Evolutionary conservation across 768 basidiomycete genomes (phyloP).

Genomic region (Leccinum rimulosum): DNA sequence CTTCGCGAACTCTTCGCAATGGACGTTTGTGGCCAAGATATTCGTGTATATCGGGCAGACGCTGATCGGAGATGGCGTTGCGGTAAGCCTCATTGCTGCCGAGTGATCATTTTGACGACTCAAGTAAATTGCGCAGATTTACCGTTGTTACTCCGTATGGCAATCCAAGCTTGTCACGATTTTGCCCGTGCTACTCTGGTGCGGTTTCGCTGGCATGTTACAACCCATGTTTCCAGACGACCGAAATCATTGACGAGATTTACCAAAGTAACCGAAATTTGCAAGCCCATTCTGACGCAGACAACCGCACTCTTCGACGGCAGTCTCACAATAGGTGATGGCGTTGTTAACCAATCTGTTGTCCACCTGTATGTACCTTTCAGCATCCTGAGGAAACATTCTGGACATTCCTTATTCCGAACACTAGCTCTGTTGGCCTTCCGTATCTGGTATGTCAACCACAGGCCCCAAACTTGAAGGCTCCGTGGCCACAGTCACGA

Average conservation of each 20-base stretch:
- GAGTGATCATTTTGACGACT: not conserved
- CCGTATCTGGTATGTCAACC: not conserved
- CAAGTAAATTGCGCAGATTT: not conserved
- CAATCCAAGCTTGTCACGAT: not conserved
- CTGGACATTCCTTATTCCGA: not conserved
- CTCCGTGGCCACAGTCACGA: not conserved
- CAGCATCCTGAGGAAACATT: not conserved
- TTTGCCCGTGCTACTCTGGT: not conserved
- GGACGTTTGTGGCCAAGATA: not conserved
- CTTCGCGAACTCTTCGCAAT: not conserved
- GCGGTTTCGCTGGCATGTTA: not conserved
- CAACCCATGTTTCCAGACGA: not conserved
- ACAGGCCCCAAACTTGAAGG: not conserved
- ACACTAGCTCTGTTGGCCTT: not conserved
- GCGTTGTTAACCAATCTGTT: conserved; percentile 1
- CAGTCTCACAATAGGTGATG: not conserved
- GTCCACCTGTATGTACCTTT: not conserved
- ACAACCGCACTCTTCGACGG: not conserved
- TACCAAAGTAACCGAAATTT: conserved; percentile 15
- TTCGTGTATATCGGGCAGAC: not conserved
- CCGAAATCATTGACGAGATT: not conserved
- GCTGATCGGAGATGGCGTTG: not conserved
- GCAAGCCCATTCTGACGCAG: conserved; percentile 8
- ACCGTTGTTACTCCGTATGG: not conserved
- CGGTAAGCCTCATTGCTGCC: not conserved